phyloP scores from a whole-genome alignment of 306 rosid species.

The Cucurbita argyrosperma region DNA sequence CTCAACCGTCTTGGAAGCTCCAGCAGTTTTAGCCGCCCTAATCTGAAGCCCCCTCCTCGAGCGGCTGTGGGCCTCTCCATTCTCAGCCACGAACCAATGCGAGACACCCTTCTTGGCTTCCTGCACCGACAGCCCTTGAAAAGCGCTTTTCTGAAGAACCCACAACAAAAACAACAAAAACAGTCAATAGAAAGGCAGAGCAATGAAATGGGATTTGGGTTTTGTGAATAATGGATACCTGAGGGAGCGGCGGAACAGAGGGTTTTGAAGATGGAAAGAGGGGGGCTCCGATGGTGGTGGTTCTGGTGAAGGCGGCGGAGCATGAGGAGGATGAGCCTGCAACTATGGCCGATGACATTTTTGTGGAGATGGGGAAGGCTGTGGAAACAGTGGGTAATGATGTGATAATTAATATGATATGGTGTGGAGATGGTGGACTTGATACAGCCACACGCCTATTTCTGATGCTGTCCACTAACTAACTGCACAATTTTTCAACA shows the following conservation, averaged over 20 bases:
- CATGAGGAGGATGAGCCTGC: neutral
- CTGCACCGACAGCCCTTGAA: constrained; percentile 57
- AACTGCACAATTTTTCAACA: neutral
- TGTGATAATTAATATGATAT: neutral
- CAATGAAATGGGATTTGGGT: neutral
- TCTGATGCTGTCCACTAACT: neutral
- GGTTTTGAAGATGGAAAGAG: constrained; percentile 24
- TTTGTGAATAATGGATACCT: constrained; percentile 16
- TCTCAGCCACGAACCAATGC: constrained; percentile 21
- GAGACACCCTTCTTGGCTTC: constrained; percentile 49
- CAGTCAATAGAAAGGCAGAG: neutral
- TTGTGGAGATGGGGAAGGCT: neutral
- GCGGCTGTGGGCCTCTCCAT: constrained; percentile 10
- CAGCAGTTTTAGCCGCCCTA: constrained; percentile 55
- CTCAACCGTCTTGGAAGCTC: constrained; percentile 75
- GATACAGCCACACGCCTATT: neutral
- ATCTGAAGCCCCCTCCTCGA: constrained; percentile 20
- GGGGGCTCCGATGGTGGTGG: constrained; percentile 19
- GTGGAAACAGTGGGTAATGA: neutral
- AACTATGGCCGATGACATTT: constrained; percentile 5
- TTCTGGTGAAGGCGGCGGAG: neutral
- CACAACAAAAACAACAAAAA: neutral
- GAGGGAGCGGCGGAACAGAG: constrained; percentile 1
- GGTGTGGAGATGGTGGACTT: neutral
- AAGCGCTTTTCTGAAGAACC: constrained; percentile 42